These are phyloP conservation scores for Colletotrichum ledebouriae DNA, from an alignment of 2,329 filamentous ascomycete species.

Conservation along the genomic window DNA sequence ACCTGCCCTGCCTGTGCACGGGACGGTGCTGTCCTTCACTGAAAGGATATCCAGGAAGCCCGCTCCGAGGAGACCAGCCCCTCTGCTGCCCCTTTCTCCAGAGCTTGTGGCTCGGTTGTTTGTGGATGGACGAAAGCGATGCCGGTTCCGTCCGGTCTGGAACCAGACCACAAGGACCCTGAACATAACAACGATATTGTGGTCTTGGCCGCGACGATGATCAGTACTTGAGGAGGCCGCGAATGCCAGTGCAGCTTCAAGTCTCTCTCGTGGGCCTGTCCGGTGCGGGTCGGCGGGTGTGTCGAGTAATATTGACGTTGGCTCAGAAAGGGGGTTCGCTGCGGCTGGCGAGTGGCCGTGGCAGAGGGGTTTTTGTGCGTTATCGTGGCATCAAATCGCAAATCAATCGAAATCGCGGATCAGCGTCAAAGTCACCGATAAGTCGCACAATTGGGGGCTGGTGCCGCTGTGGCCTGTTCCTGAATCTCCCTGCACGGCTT, in stretches of 20 bases:
- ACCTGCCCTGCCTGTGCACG: constrained; percentile 16
- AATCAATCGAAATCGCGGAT: constrained; percentile 37
- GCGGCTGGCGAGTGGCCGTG: constrained; percentile 14
- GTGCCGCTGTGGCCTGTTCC: constrained; percentile 36
- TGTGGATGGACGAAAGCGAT: constrained; percentile 20
- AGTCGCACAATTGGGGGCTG: constrained; percentile 22
- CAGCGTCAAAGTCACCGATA: constrained; percentile 25
- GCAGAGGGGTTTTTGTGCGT: constrained; percentile 32
- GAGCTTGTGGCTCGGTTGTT: constrained; percentile 10
- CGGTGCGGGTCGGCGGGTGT: constrained; percentile 8
- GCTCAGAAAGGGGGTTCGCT: constrained; percentile 20
- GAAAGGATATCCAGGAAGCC: constrained; percentile 14
- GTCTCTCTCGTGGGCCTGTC: constrained; percentile 8
- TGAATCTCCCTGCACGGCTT: constrained; percentile 31
- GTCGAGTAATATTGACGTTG: constrained; percentile 15
- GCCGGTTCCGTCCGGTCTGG: constrained; percentile 28
- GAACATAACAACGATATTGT: not conserved
- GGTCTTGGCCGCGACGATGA: constrained; percentile 9
- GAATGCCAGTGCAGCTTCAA: not conserved
- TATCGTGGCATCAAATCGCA: constrained; percentile 32
- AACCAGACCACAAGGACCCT: constrained; percentile 29
- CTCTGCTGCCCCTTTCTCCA: constrained; percentile 1
- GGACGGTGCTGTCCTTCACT: constrained; percentile 2
- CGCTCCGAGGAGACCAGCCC: constrained; percentile 10
- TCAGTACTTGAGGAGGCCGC: constrained; percentile 3